Conservation (phyloP, 257 asterid genomes). For the Linderniella brevidens region DNA sequence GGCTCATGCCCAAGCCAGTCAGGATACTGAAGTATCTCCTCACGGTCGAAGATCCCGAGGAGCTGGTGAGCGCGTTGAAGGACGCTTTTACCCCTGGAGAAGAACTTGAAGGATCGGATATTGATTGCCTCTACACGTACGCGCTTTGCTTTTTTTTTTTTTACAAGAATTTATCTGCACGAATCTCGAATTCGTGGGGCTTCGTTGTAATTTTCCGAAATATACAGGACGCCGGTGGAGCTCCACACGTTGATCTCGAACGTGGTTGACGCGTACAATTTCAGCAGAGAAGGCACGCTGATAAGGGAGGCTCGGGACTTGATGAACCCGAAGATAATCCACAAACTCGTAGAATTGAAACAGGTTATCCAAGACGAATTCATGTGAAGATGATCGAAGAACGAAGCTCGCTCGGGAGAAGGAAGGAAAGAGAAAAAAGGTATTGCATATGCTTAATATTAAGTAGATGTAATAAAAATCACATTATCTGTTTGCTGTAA, state of each 20-base stretch:
- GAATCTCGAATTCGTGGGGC: not conserved
- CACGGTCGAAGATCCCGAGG: slow-evolving; percentile 74
- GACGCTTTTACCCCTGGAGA: slow-evolving; percentile 95
- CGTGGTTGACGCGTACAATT: slow-evolving; percentile 62
- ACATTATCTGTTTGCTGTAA: too few species aligned
- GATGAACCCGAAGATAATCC: slow-evolving; percentile 58
- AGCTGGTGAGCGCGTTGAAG: slow-evolving; percentile 44
- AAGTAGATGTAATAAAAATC: too few species aligned
- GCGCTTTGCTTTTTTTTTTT: slow-evolving; percentile 10
- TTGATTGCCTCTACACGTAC: slow-evolving; percentile 72
- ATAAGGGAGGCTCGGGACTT: slow-evolving; percentile 70
- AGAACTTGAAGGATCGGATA: slow-evolving; percentile 60
- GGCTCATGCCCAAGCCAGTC: slow-evolving; percentile 83
- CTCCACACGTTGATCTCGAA: slow-evolving; percentile 49
- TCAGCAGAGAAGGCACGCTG: slow-evolving; percentile 71
- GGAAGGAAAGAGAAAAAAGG: too few species aligned
- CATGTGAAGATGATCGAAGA: slow-evolving; percentile 27
- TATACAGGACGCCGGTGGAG: slow-evolving; percentile 63
- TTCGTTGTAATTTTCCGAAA: not conserved
- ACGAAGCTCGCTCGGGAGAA: too few species aligned
- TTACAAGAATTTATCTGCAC: not conserved
- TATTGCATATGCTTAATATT: too few species aligned
- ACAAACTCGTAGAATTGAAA: slow-evolving; percentile 48
- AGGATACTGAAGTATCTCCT: slow-evolving; percentile 78
- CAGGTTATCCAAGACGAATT: slow-evolving; percentile 57